These are phyloP conservation scores for Malbranchea zuffiana DNA, from an alignment of 2,329 filamentous ascomycete species.

Conservation along the genomic window DNA sequence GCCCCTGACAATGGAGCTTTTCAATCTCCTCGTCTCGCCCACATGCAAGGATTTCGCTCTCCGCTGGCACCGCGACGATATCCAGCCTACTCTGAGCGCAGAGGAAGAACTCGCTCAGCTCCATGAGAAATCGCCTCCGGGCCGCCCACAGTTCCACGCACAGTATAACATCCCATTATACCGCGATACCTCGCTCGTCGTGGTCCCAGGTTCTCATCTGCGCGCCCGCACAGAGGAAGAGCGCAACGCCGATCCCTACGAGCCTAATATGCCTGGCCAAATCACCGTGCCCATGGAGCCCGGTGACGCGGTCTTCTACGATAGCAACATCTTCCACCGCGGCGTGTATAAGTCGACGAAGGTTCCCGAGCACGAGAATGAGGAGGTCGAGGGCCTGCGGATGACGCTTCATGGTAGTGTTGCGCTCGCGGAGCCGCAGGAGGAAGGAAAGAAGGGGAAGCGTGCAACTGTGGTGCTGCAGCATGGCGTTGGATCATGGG, in stretches of 20 bases:
- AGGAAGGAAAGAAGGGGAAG: slow-evolving; percentile 21
- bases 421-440: slow-evolving; percentile 25
- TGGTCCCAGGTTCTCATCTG: slow-evolving; percentile 65
- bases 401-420: slow-evolving; percentile 37
- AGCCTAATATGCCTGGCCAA: slow-evolving; percentile 51
- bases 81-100: slow-evolving; percentile 48
- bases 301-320: slow-evolving; percentile 76
- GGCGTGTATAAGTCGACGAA: slow-evolving; percentile 30
- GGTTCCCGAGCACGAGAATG: slow-evolving; percentile 9
- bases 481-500: slow-evolving; percentile 38
- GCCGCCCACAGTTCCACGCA: slow-evolving; percentile 54
- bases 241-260: slow-evolving; percentile 56
- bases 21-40: slow-evolving; percentile 73
- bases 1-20: slow-evolving; percentile 72
- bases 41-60: slow-evolving; percentile 57
- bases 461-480: slow-evolving; percentile 36
- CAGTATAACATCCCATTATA: slow-evolving; percentile 83
- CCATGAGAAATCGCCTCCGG: slow-evolving; percentile 34
- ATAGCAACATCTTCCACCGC: slow-evolving; percentile 67
- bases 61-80: slow-evolving; percentile 78
- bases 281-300: slow-evolving; percentile 54
- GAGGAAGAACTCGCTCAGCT: slow-evolving; percentile 59
- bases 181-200: slow-evolving; percentile 60
- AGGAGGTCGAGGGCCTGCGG: slow-evolving; percentile 27
- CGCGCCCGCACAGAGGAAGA: slow-evolving; percentile 61